These are phyloP conservation scores for Nemania abortiva DNA, from an alignment of 2,329 filamentous ascomycete species.

Conservation along the genomic window DNA sequence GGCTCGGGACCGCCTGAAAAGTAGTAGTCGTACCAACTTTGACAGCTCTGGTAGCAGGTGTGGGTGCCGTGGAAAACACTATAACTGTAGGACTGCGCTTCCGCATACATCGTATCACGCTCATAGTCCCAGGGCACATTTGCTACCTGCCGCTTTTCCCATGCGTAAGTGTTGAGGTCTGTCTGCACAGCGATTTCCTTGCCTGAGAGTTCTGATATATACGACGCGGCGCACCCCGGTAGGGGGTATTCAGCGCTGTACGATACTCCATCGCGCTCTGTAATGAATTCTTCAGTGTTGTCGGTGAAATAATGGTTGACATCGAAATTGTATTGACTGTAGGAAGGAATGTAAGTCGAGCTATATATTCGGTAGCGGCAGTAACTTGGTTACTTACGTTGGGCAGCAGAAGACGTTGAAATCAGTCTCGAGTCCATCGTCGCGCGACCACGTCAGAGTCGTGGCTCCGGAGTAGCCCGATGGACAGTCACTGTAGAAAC, in stretches of 20 bases:
- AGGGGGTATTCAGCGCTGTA: conserved; percentile 25
- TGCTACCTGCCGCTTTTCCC: conserved; percentile 31
- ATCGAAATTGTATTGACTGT: conserved; percentile 34
- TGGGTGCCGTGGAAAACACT: conserved; percentile 35
- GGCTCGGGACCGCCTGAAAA: conserved; percentile 26
- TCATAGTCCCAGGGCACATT: conserved; percentile 32
- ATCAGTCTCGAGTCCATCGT: conserved; percentile 9
- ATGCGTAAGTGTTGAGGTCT: conserved; percentile 24
- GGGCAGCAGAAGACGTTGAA: conserved; percentile 27
- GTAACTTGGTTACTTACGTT: conserved; percentile 26
- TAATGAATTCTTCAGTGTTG: conserved; percentile 3
- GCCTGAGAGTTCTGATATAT: conserved; percentile 29
- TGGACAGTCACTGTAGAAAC: conserved; percentile 31
- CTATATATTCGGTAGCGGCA: neutral
- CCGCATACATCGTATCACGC: conserved; percentile 32
- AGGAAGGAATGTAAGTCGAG: conserved; percentile 13
- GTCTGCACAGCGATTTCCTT: conserved; percentile 31
- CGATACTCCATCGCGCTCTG: conserved; percentile 31
- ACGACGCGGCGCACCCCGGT: conserved; percentile 30
- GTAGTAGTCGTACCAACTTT: conserved; percentile 30
- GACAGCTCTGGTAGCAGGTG: conserved; percentile 31
- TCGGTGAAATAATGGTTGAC: conserved; percentile 1
- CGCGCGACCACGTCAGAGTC: neutral
- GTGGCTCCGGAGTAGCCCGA: conserved; percentile 24
- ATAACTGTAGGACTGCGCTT: conserved; percentile 17